Base-by-base conservation (phyloP, 2,329 filamentous ascomycete genomes). In the Thermomyces lanuginosus region DNA sequence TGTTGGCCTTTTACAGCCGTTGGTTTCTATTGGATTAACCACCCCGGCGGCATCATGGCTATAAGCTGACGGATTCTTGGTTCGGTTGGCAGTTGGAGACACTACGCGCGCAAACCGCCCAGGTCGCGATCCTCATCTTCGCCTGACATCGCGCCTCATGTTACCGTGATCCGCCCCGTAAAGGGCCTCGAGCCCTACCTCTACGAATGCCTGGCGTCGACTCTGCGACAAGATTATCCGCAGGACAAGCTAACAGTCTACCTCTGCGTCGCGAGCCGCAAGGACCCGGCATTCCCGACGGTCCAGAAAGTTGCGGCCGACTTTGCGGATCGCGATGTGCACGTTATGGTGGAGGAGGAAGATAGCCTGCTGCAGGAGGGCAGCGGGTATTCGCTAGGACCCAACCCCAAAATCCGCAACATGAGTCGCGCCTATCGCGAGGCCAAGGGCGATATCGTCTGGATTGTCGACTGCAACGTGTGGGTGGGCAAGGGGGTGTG, bases 381-480 rank as follows among this genome's bases (percentile, higher is more conserved):
- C 16, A 51, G 55, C 7, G 64, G 63, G 28, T 53, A 63, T 24
- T 43, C 55, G 30, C 64, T 95, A 30, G 91, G 91, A 0, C 89
- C 89, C 1, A 98, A 98, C 45, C 89, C 89, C n/a, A 98, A 98
- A 60, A 91, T 98, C 41, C 67, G 89, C 26, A 98, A 98, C 49
- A 81, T 95, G 63, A 93, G 84, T 48, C 70, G 82, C 22, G 84
- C 82, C 2, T 98, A 93, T 47, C 63, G 83, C 15, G 84, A 95
- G 46, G 81, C 83, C 2, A 75, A 76, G 36, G 76, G 79, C 1
- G 83, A 93, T 45, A 66, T 95, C 14, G 64, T 98, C 12, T 98
- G 89, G 89, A 75, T 93, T 26, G 68, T 92, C 11, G 89, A 98
- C 55, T 93, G 84, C 58, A 98, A 98, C 45, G 73, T 98, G 27